Evolutionary conservation across 2,329 filamentous ascomycete genomes (phyloP), one percentile per base, ranked within the genome.

Genomic region (Aspergillus glaucus): DNA sequence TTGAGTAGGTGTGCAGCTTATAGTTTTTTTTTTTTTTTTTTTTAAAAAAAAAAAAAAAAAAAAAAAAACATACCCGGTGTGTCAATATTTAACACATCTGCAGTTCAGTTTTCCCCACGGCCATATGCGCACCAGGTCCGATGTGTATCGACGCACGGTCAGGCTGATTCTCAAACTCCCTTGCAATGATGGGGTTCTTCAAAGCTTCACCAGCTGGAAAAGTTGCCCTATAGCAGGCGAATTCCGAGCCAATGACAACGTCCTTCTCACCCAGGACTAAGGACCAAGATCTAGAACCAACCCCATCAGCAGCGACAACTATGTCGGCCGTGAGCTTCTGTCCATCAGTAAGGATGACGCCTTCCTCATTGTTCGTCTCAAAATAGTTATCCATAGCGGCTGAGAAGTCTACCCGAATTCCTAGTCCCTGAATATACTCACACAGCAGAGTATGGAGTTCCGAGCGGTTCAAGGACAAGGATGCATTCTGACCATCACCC

Each of bases 251-350:
- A 14, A 41, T 42, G 1, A 42, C 42, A 5, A n/a, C 4, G 2
- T 49, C 47, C 15, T 49, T 49, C 12, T 41, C 17, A 10, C 47
- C 47, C 47, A 49, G 30, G 42, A 40, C n/a, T 40, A 45, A 4
- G 47, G 45, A 6, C 42, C 47, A 34, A 49, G n/a, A n/a, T n/a
- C n/a, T n/a, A n/a, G n/a, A n/a, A n/a, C n/a, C 47, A 34, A 49
- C 47, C 2, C 47, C 43, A 45, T 49, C 47, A 12, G 47, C 47
- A 9, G 47, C 47, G 2, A 49, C 47, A 3, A 49, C 43, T n/a
- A 45, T 21, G n/a, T 49, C 47, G 2, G 47, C 47, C 14, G 43
- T 41, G 14, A 49, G 24, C 6, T 7, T 21, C 8, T 19, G 36
- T 6, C 47, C 47, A 24, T 45, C 43, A 9, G 24, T 6, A n/a